phyloP scores from a whole-genome alignment of 495 filamentous ascomycete genomes.

The Penicillium antarcticum region DNA sequence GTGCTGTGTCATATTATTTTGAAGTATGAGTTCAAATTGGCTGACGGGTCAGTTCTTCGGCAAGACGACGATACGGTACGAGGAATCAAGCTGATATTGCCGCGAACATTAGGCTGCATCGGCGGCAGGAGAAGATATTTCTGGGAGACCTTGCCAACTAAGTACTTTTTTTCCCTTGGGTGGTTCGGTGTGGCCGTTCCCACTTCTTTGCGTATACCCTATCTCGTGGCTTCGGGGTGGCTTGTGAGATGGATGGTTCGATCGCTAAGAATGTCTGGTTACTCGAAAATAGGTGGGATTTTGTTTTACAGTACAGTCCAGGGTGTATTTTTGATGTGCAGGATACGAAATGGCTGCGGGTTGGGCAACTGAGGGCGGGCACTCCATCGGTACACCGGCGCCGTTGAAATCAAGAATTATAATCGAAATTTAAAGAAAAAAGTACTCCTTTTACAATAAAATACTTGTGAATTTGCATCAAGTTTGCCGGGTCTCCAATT shows the following conservation, averaged over 20 bases:
- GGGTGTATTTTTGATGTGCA: no score
- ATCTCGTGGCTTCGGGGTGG: neutral
- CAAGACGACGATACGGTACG: neutral
- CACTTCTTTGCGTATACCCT: neutral
- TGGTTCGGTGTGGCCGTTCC: neutral
- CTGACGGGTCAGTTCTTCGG: neutral
- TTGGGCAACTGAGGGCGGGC: no score
- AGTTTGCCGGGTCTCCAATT: no score
- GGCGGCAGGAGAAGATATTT: neutral
- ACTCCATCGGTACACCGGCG: no score
- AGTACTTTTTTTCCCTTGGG: no score
- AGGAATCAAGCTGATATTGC: neutral
- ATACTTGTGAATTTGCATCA: no score
- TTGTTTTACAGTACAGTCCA: no score
- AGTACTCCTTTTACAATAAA: no score
- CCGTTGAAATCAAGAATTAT: no score
- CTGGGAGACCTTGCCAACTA: neutral
- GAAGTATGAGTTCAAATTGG: conserved; percentile 42
- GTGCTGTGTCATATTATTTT: conserved; percentile 31
- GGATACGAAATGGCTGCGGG: no score
- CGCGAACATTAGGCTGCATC: neutral
- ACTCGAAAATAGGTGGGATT: neutral
- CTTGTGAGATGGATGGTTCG: neutral
- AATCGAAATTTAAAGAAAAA: no score
- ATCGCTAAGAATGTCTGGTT: neutral